Evolutionary conservation across 805 yeast species (phyloP), one percentile per base, ranked within the genome.

Genomic region (Kurtzmaniella fragi): DNA sequence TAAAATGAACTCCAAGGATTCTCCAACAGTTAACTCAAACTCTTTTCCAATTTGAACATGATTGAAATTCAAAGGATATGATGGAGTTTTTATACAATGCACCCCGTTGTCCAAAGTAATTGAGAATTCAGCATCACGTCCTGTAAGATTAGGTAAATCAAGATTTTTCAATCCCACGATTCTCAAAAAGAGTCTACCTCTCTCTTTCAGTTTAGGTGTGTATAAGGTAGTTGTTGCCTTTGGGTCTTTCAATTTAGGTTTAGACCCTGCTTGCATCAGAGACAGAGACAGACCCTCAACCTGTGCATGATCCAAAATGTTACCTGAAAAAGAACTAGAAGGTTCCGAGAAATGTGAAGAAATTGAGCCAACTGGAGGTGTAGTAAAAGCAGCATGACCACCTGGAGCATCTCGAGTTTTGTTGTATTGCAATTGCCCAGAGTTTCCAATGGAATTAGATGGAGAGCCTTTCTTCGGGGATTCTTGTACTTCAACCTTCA

Each of bases 21-120:
- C 77, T 14, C 75, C 78, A 17, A 83, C 83, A 3, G 81, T 69
- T 46, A 83, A 64, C 57, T 88, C 96, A 56, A 87, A 87, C 53
- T 90, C 96, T 52, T 84, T 87, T 35, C 73, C 73, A 38, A 86
- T 62, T 9, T 61, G 42, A 28, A 71, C 60, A 26, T 50, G 50
- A 14, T 56, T 47, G n/a, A 52, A 38, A 3, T 54, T 48, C 39
- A 75, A 47, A 17, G 52, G 49, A 49, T 73, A 71, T 57, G 73
- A 69, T 7, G 80, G 75, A 0, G 95, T 87, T 28, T 80, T 75
- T 35, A 86, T 74, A 42, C 86, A 75, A 54, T 89, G 95, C 29
- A 79, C 77, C 5, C 95, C 95, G 55, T 89, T 89, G 56, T 89
- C 96, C 39, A 82, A 61, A 4, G 78, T 73, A 14, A 80, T 47